Base-by-base conservation (phyloP, 2,329 filamentous ascomycete species). In the Polychaeton citri region DNA sequence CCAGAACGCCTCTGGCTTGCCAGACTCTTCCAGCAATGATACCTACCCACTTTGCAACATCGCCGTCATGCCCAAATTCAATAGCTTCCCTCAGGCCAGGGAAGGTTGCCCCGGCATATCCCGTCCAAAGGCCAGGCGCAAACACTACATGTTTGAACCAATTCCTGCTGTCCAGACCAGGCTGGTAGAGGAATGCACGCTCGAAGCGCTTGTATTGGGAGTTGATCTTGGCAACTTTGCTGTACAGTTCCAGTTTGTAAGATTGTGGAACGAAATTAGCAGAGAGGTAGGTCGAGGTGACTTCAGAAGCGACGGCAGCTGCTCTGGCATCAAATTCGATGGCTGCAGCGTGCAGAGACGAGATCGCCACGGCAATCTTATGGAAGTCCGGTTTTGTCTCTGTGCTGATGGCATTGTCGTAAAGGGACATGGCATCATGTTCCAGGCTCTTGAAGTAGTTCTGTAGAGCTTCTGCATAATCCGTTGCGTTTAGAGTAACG, bases 121-220 rank as follows among this genome's bases (percentile, higher is more conserved):
- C 87, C 0, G 85, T 94, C 85, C 86, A 93, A 33, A 88, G 57
- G 0, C 87, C 87, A 0, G 87, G 87, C 1, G 87, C 87, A 59
- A 32, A 95, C 1, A 95, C 81, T 2, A 94, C 80, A 51, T 95
- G 88, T 64, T 95, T 95, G 65, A 88, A 96, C 86, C 86, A 95
- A 17, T 66, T 65, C 40, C 88, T 67, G 1, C 76, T 75, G 54
- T 94, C 87, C 15, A 96, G 61, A 1, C 88, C 88, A 3, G 71
- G 66, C 4, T 74, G 61, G 49, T 84, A 80, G 43, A 95, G 50
- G 58, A 95, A 94, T 34, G 77, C 68, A 12, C 86, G 69, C 58
- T 96, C 88, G 1, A 96, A 62, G 6, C 68, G 65, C 68, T 94
- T 93, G 66, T 93, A 93, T 55, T 81, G 81, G 20, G 66, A 68